Evolutionary conservation across 2,329 filamentous ascomycete genomes (phyloP).

Genomic region (Nemania serpens): DNA sequence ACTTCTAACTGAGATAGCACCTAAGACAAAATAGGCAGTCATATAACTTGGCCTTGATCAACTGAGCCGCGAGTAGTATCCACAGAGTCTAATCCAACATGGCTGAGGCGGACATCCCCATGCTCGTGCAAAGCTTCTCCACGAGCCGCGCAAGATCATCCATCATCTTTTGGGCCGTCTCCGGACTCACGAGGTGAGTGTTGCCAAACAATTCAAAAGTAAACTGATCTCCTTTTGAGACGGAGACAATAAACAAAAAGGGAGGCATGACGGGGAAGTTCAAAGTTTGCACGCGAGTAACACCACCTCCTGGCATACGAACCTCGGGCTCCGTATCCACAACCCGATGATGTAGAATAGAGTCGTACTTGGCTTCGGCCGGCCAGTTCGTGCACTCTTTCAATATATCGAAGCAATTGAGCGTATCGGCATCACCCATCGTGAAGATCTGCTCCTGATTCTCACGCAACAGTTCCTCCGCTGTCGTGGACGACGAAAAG

Average conservation of each 20-base stretch:
- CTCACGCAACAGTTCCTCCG: background rate
- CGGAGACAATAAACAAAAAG: conserved; percentile 9
- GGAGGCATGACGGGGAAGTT: background rate
- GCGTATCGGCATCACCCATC: conserved; percentile 11
- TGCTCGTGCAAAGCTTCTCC: conserved; percentile 3
- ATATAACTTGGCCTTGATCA: background rate
- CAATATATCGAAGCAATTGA: conserved; percentile 3
- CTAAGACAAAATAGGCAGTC: background rate
- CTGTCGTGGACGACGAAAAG: conserved; percentile 1
- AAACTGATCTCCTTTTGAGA: conserved; percentile 1
- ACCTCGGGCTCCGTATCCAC: conserved; percentile 12
- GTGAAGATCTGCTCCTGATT: conserved; percentile 8
- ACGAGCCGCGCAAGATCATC: conserved; percentile 1
- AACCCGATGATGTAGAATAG: conserved; percentile 12
- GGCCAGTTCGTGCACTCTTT: conserved; percentile 13
- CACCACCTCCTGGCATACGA: conserved; percentile 1
- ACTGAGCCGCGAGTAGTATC: background rate
- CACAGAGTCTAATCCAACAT: background rate
- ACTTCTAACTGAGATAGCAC: background rate
- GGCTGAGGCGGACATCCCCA: background rate
- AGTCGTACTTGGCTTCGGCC: conserved; percentile 5
- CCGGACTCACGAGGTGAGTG: conserved; percentile 9
- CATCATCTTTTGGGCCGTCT: conserved; percentile 3
- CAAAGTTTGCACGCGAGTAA: background rate
- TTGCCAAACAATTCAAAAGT: conserved; percentile 9